Evolutionary conservation across 176 grass and related monocot genomes (phyloP).

Genomic region (Oryza officinalis): DNA sequence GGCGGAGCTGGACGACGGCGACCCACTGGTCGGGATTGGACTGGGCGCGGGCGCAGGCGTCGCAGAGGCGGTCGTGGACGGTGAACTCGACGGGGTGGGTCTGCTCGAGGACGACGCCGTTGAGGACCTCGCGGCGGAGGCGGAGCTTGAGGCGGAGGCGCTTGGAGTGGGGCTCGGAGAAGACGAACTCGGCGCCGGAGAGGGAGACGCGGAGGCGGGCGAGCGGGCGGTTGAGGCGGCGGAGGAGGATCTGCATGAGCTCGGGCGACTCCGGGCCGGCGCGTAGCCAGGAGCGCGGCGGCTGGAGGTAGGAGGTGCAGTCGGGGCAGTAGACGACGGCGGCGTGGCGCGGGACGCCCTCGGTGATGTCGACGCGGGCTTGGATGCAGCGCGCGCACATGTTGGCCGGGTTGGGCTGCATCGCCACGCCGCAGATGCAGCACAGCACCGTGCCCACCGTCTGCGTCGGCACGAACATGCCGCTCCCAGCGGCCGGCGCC

Average conservation of each 20-base stretch:
- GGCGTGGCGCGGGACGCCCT: constrained; percentile 61
- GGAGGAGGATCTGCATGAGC: constrained; percentile 80
- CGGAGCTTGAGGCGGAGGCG: constrained; percentile 86
- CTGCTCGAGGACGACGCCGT: constrained; percentile 81
- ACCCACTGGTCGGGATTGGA: constrained; percentile 86
- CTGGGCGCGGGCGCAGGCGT: constrained; percentile 57
- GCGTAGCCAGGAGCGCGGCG: constrained; percentile 62
- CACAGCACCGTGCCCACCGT: constrained; percentile 89
- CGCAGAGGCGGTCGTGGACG: constrained; percentile 82
- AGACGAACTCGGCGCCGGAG: constrained; percentile 83
- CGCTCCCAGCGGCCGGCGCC: constrained; percentile 51
- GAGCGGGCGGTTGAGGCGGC: constrained; percentile 66
- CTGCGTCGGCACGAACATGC: constrained; percentile 85
- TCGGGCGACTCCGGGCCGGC: constrained; percentile 72
- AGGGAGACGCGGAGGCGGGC: constrained; percentile 65
- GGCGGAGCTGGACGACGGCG: constrained; percentile 74
- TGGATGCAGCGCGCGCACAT: constrained; percentile 89
- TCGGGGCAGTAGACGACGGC: constrained; percentile 67
- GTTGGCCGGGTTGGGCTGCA: constrained; percentile 86
- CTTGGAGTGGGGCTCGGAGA: constrained; percentile 97
- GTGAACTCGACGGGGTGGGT: constrained; percentile 70
- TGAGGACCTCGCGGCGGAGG: constrained; percentile 77
- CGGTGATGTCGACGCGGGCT: constrained; percentile 71
- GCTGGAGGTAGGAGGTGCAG: constrained; percentile 64
- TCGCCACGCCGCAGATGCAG: constrained; percentile 87